Conservation (phyloP, 345 rosid species). For the Mallotus nudiflorus region DNA sequence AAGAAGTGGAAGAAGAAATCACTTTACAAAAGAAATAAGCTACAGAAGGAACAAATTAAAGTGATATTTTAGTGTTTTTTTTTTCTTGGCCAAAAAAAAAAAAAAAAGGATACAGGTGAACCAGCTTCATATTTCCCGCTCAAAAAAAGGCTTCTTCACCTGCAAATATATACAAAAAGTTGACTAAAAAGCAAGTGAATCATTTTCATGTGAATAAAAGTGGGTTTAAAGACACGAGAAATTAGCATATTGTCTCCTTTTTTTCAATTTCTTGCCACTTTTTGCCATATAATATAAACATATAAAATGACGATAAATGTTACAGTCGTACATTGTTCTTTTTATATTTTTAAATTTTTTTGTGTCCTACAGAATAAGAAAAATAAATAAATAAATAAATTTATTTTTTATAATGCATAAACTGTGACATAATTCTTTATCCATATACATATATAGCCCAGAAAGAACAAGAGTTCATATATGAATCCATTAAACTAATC, state of each 20-base stretch:
- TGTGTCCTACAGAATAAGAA: too few relatives aligned
- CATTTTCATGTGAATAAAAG: neutral
- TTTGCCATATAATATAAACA: too few relatives aligned
- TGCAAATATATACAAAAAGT: neutral
- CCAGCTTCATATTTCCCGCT: conserved; percentile 16
- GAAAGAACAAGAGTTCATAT: too few relatives aligned
- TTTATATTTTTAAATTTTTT: too few relatives aligned
- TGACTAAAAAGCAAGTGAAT: too few relatives aligned
- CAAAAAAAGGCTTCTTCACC: neutral
- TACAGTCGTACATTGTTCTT: too few relatives aligned
- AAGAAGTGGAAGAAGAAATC: neutral
- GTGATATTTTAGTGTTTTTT: neutral
- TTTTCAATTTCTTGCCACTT: neutral
- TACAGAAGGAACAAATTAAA: neutral
- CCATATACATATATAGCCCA: too few relatives aligned
- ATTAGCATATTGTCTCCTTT: conserved; percentile 1
- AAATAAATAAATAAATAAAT: too few relatives aligned
- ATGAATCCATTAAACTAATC: too few relatives aligned
- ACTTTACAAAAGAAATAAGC: neutral
- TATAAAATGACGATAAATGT: too few relatives aligned
- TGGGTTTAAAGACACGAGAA: neutral
- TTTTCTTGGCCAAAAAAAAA: neutral
- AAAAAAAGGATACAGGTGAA: neutral
- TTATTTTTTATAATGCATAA: too few relatives aligned
- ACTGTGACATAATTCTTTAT: too few relatives aligned